Evolutionary conservation across 345 rosid species (phyloP), one percentile per base, ranked within the genome.

Genomic region (Lenwebbia sp.): DNA sequence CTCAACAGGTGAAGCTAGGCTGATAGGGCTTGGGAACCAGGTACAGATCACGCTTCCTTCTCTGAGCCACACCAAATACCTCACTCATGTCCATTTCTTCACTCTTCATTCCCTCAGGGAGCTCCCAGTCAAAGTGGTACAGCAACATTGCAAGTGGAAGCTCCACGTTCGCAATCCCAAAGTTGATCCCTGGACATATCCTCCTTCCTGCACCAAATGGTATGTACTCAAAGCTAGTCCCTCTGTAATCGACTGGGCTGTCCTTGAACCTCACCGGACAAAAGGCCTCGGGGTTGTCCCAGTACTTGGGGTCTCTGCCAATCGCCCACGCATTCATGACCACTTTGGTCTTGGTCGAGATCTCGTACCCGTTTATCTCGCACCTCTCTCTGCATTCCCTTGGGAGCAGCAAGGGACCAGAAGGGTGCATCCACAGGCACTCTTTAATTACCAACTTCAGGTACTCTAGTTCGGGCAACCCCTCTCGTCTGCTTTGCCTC

Each of bases 351-450:
- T n/a, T n/a, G n/a, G n/a, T n/a, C n/a, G 91, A 92, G 33, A 90
- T 86, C 9, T 86, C 85, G 37, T 49, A 90, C 60, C 85, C 91
- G 8, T 84, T 47, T 22, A 91, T 84, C 76, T 54, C 58, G 49
- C 88, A 89, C 6, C 44, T 83, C 76, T 88, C 85, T 13, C 85
- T 13, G 28, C 85, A 52, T 70, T 87, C 87, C 74, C 90, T 91
- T 10, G 91, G 90, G 11, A 90, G 33, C 47, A 90, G 51, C 70
- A 85, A 19, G 44, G 91, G 87, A 33, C 10, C 14, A 3, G 90
- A 37, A 56, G 89, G 88, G 83, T 89, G 93, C 23, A 89, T n/a
- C 83, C 93, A 88, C 74, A 91, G 52, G 5, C 88, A 87, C 85
- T 91, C 93, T 55, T 90, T 90, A 4, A 89, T 85, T 4, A 88